Evolutionary conservation across 805 yeast species (phyloP).

Genomic region (Metschnikowia cubensis): DNA sequence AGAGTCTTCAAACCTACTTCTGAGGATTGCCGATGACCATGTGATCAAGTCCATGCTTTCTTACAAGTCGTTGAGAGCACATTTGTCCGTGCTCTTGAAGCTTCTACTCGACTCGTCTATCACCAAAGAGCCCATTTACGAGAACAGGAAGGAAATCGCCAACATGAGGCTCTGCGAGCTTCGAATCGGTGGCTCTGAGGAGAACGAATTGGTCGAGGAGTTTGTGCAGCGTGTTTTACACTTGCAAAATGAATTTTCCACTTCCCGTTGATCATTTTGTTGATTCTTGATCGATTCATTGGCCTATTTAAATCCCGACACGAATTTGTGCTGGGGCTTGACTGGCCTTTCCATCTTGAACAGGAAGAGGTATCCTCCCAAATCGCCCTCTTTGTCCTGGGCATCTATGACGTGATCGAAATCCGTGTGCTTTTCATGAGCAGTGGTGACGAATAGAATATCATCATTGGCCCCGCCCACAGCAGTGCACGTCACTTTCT

Average conservation of each 20-base stretch:
- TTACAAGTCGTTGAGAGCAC: slow-evolving; percentile 53
- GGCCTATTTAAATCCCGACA: slow-evolving; percentile 3
- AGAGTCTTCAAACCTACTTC: not conserved
- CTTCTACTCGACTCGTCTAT: slow-evolving; percentile 45
- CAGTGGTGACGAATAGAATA: slow-evolving; percentile 67
- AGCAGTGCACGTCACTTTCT: slow-evolving; percentile 62
- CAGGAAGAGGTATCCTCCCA: slow-evolving; percentile 60
- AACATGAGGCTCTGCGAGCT: slow-evolving; percentile 57
- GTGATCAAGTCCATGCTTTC: slow-evolving; percentile 43
- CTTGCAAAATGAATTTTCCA: slow-evolving; percentile 7
- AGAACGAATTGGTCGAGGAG: slow-evolving; percentile 67
- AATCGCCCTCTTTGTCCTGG: slow-evolving; percentile 35
- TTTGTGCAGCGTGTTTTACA: slow-evolving; percentile 46
- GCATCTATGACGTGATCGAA: slow-evolving; percentile 24
- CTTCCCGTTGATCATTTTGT: too few species aligned
- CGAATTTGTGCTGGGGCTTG: slow-evolving; percentile 22
- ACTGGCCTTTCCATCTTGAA: slow-evolving; percentile 33
- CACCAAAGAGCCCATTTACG: slow-evolving; percentile 48
- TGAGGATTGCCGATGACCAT: slow-evolving; percentile 35
- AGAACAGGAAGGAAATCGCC: slow-evolving; percentile 56
- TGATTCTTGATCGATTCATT: too few species aligned
- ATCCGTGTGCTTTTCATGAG: slow-evolving; percentile 46
- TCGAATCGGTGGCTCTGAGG: slow-evolving; percentile 61
- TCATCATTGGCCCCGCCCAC: slow-evolving; percentile 51
- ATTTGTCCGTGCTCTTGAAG: slow-evolving; percentile 46